Base-by-base conservation (phyloP, 257 asterid genomes). In the Solanum boliviense region DNA sequence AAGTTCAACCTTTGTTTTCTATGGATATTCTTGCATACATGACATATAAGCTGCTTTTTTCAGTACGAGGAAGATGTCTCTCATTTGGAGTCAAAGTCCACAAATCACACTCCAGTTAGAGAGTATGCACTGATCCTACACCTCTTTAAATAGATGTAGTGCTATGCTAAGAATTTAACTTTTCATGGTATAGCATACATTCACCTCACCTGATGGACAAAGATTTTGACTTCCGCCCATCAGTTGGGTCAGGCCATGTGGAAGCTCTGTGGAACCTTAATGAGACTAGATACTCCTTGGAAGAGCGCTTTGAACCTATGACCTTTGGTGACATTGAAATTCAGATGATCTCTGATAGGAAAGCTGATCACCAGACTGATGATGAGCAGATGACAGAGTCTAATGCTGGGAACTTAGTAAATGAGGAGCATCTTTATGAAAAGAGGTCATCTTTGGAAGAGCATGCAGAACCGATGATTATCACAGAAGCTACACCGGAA, bases 221-320 rank as follows among this genome's bases (percentile, higher is more conserved):
- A 74, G 91, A 86, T 87, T 41, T 56, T 38, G 88, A 87, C 5
- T 85, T 85, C 84, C 78, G 81, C 87, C 85, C 92, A 87, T 86
- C 90, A 41, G 68, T 44, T 88, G 81, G 79, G 74, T 41, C 25
- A 58, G 89, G 78, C 87, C 87, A 86, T 62, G 90, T 90, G 48
- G 88, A 88, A 85, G 86, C 91, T 58, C 87, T 88, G 85, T 95
- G 91, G 86, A 87, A 84, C 38, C 90, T 91, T 84, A 88, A 86
- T 78, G 93, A 91, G 87, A 83, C 91, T 83, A 84, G 86, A 75
- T 90, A 89, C 88, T 90, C 92, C 39, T 89, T 93, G 44, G 95
- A 91, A 73, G 94, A 94, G 88, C 87, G 91, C 82, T 82, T 92
- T 91, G 96, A 95, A 86, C 94, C 92, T 65, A 88, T 90, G 92